Evolutionary conservation across 352 stramenopile species (phyloP).

Genomic region (Pseudoperonospora humuli): DNA sequence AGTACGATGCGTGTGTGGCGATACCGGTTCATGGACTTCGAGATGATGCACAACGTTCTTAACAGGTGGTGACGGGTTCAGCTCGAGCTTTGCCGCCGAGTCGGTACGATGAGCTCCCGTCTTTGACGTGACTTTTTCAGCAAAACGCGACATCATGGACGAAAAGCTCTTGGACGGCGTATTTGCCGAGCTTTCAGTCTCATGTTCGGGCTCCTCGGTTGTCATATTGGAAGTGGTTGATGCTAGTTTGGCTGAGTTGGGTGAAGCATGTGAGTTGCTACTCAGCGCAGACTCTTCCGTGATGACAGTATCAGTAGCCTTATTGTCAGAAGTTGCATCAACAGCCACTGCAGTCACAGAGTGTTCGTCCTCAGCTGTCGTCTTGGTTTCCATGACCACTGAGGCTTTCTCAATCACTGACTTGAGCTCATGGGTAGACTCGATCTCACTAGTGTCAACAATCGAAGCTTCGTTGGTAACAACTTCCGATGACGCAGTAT

Average conservation of each 20-base stretch:
- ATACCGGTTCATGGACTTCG: slow-evolving; percentile 20
- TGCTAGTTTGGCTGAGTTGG: neutral
- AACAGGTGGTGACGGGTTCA: slow-evolving; percentile 15
- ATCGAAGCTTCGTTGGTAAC: neutral
- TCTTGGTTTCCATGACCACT: neutral
- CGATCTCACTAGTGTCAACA: neutral
- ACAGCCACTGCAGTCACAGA: neutral
- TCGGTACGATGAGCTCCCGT: slow-evolving; percentile 18
- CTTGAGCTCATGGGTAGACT: neutral
- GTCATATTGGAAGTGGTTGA: neutral
- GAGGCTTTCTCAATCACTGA: neutral
- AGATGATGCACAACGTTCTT: slow-evolving; percentile 12
- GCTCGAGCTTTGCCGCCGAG: slow-evolving; percentile 18
- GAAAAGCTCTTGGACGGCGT: slow-evolving; percentile 17
- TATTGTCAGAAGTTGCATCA: neutral
- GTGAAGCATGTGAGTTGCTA: neutral
- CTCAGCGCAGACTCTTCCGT: neutral
- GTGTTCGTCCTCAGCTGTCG: neutral
- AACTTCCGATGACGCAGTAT: neutral
- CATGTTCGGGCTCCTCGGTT: slow-evolving; percentile 10
- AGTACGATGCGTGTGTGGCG: slow-evolving; percentile 19
- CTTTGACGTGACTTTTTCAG: slow-evolving; percentile 17
- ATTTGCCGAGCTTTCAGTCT: slow-evolving; percentile 7
- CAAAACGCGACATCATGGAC: slow-evolving; percentile 22
- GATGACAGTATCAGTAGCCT: neutral